Conservation (phyloP, 75 land plant species). For the Sequoia sempervirens region DNA sequence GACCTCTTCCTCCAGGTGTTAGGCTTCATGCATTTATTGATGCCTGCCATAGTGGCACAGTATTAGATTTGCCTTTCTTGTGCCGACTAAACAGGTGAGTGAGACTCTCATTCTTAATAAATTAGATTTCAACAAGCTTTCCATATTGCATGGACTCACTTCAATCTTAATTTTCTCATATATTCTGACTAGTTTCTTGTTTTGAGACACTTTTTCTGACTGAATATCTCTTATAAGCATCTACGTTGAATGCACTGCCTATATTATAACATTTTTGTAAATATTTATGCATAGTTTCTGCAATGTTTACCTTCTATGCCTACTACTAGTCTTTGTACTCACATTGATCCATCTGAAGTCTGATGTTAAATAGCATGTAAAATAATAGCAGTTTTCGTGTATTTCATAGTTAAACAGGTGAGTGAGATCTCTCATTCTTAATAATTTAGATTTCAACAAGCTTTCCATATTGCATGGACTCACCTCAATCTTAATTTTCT, state of each 20-base stretch:
- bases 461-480: background rate
- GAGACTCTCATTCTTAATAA: background rate
- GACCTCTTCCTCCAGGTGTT: constrained; percentile 75
- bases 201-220: background rate
- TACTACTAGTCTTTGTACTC: background rate
- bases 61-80: constrained; percentile 75
- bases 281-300: background rate
- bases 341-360: background rate
- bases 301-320: background rate
- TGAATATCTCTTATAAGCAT: background rate
- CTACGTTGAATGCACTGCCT: background rate
- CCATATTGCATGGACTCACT: background rate
- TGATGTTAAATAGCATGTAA: background rate
- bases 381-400: background rate
- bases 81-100: constrained; percentile 71
- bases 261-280: background rate
- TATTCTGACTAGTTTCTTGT: background rate
- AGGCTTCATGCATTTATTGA: constrained; percentile 85
- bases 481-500: background rate
- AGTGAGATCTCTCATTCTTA: background rate
- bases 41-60: constrained; percentile 92
- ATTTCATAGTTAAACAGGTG: constrained; percentile 37
- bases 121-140: background rate
- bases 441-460: background rate
- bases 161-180: background rate